Base-by-base conservation (phyloP, 2,329 filamentous ascomycete species). In the Colletotrichum neosansevieriae region DNA sequence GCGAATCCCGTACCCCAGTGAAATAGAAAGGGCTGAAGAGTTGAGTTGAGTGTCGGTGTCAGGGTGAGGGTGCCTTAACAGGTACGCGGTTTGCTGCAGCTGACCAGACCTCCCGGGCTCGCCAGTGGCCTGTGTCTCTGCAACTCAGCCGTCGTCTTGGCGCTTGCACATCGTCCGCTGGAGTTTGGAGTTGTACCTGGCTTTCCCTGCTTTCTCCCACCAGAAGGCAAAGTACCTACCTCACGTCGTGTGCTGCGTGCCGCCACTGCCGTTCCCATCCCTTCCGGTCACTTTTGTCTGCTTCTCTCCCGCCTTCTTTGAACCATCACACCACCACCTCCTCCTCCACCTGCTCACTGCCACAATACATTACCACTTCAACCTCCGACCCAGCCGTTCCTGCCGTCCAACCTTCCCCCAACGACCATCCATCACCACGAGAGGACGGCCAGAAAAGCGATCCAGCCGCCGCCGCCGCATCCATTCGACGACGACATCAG, bases 281-380 rank as follows among this genome's bases (percentile, higher is more conserved):
- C 56, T 65, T 68, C 66, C 62, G 53, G 49, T 58, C 21, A 38
- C 54, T 60, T 60, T 66, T 65, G 66, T 69, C 61, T 66, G 15
- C 45, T 36, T 21, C 34, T 53, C 49, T 51, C 54, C 50, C 61
- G 57, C 54, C 29, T 40, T 13, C 36, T 50, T 47, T 36, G 36
- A 34, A 24, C 29, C n/a, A 38, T 60, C 45, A 63, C 59, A 42
- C 63, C 59, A 50, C 51, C 51, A 57, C 32, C 11, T 49, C 42
- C 13, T 4, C 4, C 29, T 29, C 29, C 29, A 5, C 21, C 21
- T 24, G 21, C 29, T 29, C 29, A 7, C 29, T 29, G 29, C 29
- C 36, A 44, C 42, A 36, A 54, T n/a, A 12, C 34, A 40, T 36
- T 38, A 19, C 51, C 51, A 34, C 38, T 13, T 40, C 24, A 11